These are phyloP conservation scores for Heliamphora exappendiculata DNA, from an alignment of 148 eudicot species.

Conservation along the genomic window DNA sequence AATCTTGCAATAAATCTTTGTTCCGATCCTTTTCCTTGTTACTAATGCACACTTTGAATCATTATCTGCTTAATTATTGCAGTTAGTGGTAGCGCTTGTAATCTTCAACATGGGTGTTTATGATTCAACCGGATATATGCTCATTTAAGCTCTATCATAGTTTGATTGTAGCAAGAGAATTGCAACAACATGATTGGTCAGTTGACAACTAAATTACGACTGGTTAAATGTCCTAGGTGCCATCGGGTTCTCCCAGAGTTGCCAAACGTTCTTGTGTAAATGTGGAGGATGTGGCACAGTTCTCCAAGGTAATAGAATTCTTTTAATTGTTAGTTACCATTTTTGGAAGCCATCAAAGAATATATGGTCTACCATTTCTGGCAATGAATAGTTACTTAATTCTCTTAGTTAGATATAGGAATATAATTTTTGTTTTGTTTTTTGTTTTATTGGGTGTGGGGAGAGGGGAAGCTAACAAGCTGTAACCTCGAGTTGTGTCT, in stretches of 20 bases:
- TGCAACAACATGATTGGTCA: constrained; percentile 35
- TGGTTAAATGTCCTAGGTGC: constrained; percentile 79
- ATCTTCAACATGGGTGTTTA: neutral
- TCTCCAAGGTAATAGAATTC: constrained; percentile 53
- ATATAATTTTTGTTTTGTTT: neutral
- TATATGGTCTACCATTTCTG: no score
- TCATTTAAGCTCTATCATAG: constrained; percentile 7
- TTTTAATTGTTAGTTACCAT: neutral
- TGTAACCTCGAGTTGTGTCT: neutral
- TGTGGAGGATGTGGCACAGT: constrained; percentile 74
- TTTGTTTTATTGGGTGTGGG: no score
- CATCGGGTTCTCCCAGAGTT: constrained; percentile 50
- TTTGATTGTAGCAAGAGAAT: constrained; percentile 14
- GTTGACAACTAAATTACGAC: constrained; percentile 31
- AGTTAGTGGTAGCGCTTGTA: neutral
- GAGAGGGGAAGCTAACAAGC: no score
- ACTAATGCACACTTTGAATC: neutral
- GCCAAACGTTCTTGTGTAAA: constrained; percentile 47
- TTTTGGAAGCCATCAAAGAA: no score
- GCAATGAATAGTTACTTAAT: neutral
- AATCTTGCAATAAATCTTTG: neutral
- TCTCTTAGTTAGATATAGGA: neutral
- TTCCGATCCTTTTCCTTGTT: neutral
- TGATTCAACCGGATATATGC: neutral
- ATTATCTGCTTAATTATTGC: neutral